Base-by-base conservation (phyloP, 257 asterid genomes). In the Eucommia ulmoides region DNA sequence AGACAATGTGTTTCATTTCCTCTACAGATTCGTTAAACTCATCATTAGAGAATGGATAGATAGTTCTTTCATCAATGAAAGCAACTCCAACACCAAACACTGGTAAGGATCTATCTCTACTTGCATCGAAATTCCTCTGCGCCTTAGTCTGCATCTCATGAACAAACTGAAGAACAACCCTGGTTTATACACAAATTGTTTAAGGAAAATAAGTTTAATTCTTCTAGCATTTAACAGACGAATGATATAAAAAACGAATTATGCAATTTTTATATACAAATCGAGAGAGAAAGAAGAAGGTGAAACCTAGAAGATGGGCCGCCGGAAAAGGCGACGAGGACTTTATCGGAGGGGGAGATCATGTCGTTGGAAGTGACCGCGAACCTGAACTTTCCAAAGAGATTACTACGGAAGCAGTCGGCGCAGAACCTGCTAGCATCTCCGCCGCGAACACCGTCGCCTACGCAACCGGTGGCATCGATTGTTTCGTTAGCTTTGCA, bases 91-190 rank as follows among this genome's bases (percentile, higher is more conserved):
- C 94, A 38, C 87, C 91, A 62, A 85, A 89, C 8, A 89, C 94
- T 0, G 96, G 93, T 18, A 80, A 72, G 5, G 80, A 68, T 68
- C 82, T 65, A 45, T 85, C 98, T 67, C 78, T 73, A 72, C 85
- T 73, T 19, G 96, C 98, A 60, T 89, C 88, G 41, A 70, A 85
- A 58, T 89, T 89, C 73, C 67, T 82, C 62, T 68, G 96, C 48
- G 96, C 72, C 68, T 72, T 89, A 52, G 74, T 63, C 62, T 82
- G 98, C 91, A 89, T 76, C 72, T 85, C 93, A 58, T 83, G 94
- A 54, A 75, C 89, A 69, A 80, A 85, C 51, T 89, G 94, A 66
- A 89, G 88, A 73, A 79, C 94, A 61, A 89, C 96, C 93, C 98
- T 84, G 49, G 68, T 58, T 54, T n/a, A 62, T 53, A 51, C 65